Conservation (phyloP, 2,329 filamentous ascomycete species). For the Diaporthe sp. region DNA sequence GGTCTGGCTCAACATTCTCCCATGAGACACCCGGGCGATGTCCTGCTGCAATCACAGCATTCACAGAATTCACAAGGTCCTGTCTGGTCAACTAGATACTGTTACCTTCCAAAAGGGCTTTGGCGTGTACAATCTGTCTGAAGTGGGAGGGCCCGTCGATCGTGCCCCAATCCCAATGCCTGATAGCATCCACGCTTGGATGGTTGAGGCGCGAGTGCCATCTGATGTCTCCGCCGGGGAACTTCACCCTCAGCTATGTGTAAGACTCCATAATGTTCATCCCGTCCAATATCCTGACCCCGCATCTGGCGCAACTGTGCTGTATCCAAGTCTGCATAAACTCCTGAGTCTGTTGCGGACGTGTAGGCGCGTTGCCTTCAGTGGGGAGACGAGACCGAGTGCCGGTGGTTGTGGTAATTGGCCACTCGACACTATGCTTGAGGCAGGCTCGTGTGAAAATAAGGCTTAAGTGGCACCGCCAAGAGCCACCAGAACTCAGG, state of each 20-base stretch:
- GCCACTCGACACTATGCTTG: conserved; percentile 16
- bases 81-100: not conserved
- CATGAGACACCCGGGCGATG: no score
- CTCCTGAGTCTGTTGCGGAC: not conserved
- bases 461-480: conserved; percentile 23
- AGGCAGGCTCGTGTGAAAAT: not conserved
- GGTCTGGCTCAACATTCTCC: not conserved
- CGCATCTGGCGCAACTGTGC: not conserved
- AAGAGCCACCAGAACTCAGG: not conserved
- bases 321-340: not conserved
- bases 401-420: conserved; percentile 1
- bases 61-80: not conserved
- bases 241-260: no score
- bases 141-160: not conserved
- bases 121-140: not conserved
- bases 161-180: not conserved
- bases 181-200: not conserved
- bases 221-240: not conserved
- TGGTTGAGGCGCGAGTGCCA: not conserved
- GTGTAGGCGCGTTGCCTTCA: not conserved
- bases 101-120: not conserved
- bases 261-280: not conserved
- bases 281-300: not conserved
- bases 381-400: conserved; percentile 15
- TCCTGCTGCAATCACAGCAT: not conserved